These are phyloP conservation scores for Tulasnella sp. DNA, from an alignment of 768 basidiomycete species.

Conservation along the genomic window DNA sequence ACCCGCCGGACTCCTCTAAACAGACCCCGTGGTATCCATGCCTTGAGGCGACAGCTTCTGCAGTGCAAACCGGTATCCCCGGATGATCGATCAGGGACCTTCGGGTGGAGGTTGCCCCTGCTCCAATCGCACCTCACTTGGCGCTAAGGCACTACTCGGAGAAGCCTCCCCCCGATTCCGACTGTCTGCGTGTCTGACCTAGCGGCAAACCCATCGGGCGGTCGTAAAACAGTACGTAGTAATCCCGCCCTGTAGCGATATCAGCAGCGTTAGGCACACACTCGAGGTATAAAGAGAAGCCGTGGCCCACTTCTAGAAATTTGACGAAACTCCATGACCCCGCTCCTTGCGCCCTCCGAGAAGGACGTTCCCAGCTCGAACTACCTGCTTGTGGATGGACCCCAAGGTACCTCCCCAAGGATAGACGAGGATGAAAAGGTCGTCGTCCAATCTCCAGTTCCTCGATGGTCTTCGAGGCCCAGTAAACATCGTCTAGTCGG, in stretches of 20 bases:
- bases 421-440: no score
- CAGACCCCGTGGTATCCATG: no score
- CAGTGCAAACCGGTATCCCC: no score
- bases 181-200: background rate
- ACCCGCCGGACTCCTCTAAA: no score
- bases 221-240: no score
- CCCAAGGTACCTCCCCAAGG: no score
- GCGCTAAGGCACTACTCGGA: background rate
- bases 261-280: background rate
- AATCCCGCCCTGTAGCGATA: no score
- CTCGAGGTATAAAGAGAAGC: background rate
- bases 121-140: background rate
- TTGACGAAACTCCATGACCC: background rate
- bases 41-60: no score
- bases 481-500: no score
- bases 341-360: background rate
- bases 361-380: background rate
- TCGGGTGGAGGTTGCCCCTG: background rate
- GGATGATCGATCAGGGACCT: background rate
- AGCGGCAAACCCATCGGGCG: background rate
- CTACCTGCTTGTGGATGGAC: no score
- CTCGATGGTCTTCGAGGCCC: no score
- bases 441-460: no score
- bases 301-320: background rate
- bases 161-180: background rate